phyloP scores from a whole-genome alignment of 2,329 filamentous ascomycete genomes.

The Neofusicoccum parvum region DNA sequence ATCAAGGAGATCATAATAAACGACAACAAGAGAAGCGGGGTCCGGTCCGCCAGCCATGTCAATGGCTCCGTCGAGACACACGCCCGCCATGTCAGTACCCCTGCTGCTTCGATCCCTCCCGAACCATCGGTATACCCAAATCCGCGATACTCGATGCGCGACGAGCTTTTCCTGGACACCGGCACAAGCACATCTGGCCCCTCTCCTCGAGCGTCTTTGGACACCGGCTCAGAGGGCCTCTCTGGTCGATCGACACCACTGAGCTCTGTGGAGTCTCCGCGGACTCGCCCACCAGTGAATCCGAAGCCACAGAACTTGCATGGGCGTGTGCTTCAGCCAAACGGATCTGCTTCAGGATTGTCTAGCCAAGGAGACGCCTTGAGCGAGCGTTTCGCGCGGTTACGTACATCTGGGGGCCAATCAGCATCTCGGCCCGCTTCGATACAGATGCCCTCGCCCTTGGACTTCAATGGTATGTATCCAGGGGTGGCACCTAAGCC shows the following conservation, averaged over 20 bases:
- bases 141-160: constrained; percentile 22
- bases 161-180: constrained; percentile 23
- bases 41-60: constrained; percentile 34
- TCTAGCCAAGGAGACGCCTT: constrained; percentile 31
- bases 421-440: constrained; percentile 25
- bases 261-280: constrained; percentile 28
- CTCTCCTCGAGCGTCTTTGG: constrained; percentile 20
- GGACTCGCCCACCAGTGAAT: constrained; percentile 45
- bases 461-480: constrained; percentile 33
- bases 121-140: not conserved
- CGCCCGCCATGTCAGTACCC: not conserved
- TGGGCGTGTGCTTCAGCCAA: constrained; percentile 11
- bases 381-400: constrained; percentile 41
- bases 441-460: constrained; percentile 45
- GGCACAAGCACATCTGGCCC: constrained; percentile 26
- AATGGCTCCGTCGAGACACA: constrained; percentile 8
- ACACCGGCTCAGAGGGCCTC: constrained; percentile 30
- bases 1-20: constrained; percentile 55
- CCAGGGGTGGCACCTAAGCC: constrained; percentile 24
- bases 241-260: constrained; percentile 28
- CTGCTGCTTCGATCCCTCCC: not conserved
- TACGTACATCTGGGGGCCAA: constrained; percentile 22
- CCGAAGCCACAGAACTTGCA: constrained; percentile 70
- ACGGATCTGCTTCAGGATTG: constrained; percentile 7
- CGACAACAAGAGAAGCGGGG: constrained; percentile 60